Conservation (phyloP, 306 rosid species). For the Quercus dentata region DNA sequence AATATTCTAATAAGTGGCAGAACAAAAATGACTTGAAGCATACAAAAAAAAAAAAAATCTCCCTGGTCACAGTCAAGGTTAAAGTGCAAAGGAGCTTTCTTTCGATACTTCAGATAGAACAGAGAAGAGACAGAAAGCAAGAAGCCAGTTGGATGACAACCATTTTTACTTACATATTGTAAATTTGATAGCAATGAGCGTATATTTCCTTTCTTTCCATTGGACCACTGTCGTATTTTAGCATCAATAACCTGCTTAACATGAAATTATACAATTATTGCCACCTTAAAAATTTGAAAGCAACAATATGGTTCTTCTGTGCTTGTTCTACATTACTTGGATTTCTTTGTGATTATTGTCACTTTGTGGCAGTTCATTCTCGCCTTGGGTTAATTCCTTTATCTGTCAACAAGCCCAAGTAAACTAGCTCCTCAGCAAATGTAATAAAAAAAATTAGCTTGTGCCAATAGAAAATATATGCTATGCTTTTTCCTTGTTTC, state of each 20-base stretch:
- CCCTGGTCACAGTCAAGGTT: constrained; percentile 14
- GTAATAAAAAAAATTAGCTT: neutral
- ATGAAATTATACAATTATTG: constrained; percentile 14
- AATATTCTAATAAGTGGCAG: neutral
- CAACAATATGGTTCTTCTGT: constrained; percentile 1
- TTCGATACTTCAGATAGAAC: neutral
- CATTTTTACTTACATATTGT: constrained; percentile 60
- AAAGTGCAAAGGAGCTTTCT: constrained; percentile 6
- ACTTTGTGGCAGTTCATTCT: constrained; percentile 33
- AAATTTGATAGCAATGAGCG: constrained; percentile 88
- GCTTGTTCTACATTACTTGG: constrained; percentile 43
- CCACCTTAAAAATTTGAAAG: constrained; percentile 5
- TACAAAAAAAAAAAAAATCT: constrained; percentile 13
- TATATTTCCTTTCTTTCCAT: constrained; percentile 87
- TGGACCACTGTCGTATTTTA: constrained; percentile 81
- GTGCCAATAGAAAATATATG: neutral
- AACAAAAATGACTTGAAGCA: constrained; percentile 8
- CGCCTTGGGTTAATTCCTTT: constrained; percentile 54
- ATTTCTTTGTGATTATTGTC: constrained; percentile 41
- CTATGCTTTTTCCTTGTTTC: neutral
- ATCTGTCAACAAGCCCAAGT: constrained; percentile 42
- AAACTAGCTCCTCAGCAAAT: constrained; percentile 26
- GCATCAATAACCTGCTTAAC: constrained; percentile 59
- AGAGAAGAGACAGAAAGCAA: constrained; percentile 5
- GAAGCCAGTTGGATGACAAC: neutral